Conservation (phyloP, 257 asterid species). For the Eucommia ulmoides region DNA sequence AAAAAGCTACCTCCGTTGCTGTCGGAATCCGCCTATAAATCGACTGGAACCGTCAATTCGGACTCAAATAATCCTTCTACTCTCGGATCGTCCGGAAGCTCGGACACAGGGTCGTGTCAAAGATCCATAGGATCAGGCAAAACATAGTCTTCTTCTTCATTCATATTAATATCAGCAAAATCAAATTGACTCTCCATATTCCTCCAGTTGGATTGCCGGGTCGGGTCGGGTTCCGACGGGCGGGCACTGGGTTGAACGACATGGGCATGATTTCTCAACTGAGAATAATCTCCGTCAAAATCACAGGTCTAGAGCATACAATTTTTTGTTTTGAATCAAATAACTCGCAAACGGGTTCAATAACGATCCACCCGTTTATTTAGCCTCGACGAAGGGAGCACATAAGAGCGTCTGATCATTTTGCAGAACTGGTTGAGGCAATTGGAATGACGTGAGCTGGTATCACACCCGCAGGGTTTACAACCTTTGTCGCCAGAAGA, state of each 20-base stretch:
- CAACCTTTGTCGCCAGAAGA: constrained; percentile 58
- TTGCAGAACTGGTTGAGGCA: constrained; percentile 54
- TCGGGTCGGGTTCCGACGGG: constrained; percentile 45
- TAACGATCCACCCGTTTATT: constrained; percentile 32
- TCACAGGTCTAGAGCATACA: constrained; percentile 61
- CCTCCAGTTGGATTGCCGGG: constrained; percentile 45
- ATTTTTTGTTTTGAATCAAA: constrained; percentile 48
- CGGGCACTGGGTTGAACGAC: constrained; percentile 37
- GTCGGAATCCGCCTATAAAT: too few species aligned
- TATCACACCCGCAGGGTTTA: constrained; percentile 73
- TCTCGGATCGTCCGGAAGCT: too few species aligned
- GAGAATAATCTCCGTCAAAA: constrained; percentile 40
- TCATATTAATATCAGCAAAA: too few species aligned
- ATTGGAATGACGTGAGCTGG: constrained; percentile 71
- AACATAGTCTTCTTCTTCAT: too few species aligned
- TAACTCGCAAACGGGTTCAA: constrained; percentile 32
- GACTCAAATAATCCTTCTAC: too few species aligned
- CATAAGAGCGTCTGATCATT: constrained; percentile 18
- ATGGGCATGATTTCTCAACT: constrained; percentile 73
- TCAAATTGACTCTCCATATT: constrained; percentile 39
- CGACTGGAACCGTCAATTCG: too few species aligned
- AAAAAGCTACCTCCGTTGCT: too few species aligned
- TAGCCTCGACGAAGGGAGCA: constrained; percentile 83
- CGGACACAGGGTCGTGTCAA: too few species aligned
- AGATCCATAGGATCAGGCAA: too few species aligned